Evolutionary conservation across 345 rosid species (phyloP).

Genomic region (Nephelium lappaceum): DNA sequence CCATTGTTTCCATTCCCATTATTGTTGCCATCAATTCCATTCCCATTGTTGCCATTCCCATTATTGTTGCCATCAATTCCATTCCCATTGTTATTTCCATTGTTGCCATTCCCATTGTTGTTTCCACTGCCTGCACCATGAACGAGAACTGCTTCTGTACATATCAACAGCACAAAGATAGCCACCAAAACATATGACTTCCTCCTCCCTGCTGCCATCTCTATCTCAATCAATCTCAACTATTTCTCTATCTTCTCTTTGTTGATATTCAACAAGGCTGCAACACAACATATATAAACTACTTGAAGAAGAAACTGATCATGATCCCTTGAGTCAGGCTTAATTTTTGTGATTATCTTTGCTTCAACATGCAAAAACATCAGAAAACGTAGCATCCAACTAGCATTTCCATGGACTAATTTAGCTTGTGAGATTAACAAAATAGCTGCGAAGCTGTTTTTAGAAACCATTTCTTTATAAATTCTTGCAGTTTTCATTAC

Average conservation of each 20-base stretch:
- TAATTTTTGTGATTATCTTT: constrained; percentile 26
- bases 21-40: constrained; percentile 16
- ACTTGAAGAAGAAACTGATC: neutral
- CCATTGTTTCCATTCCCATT: constrained; percentile 9
- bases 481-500: neutral
- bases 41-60: constrained; percentile 19
- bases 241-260: neutral
- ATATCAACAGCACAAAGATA: constrained; percentile 40
- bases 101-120: constrained; percentile 18
- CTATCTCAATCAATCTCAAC: constrained; percentile 10
- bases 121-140: constrained; percentile 16
- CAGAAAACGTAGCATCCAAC: neutral
- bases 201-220: constrained; percentile 6
- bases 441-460: constrained; percentile 8
- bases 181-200: constrained; percentile 31
- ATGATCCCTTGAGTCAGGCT: constrained; percentile 38
- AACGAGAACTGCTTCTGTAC: constrained; percentile 33
- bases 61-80: constrained; percentile 3
- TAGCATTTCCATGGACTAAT: neutral
- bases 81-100: constrained; percentile 3
- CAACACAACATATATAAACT: constrained; percentile 19
- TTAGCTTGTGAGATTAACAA: constrained; percentile 9
- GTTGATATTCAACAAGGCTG: neutral
- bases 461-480: neutral
- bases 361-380: neutral